Evolutionary conservation across 768 basidiomycete genomes (phyloP).

Genomic region (Leccinum subgranulosum): DNA sequence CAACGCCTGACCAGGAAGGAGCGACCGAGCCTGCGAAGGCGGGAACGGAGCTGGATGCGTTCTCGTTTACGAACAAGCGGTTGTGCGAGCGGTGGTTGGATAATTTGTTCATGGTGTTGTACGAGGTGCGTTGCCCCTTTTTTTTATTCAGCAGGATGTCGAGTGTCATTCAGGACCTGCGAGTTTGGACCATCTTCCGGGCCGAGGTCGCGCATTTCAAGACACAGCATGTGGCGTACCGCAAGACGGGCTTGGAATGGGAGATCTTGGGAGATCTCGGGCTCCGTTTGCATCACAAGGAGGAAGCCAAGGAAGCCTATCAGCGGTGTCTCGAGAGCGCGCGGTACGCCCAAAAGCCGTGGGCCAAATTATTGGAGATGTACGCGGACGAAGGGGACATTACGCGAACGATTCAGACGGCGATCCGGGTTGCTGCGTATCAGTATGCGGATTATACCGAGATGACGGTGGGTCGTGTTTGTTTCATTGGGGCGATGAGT

Average conservation of each 20-base stretch:
- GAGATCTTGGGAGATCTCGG: conserved; percentile 97
- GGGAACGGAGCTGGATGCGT: conserved; percentile 50
- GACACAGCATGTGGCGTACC: conserved; percentile 95
- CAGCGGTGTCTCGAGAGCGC: conserved; percentile 88
- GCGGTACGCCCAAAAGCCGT: conserved; percentile 87
- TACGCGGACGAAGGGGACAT: conserved; percentile 98
- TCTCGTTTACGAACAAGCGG: conserved; percentile 94
- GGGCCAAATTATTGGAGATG: conserved; percentile 91
- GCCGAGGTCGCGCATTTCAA: conserved; percentile 99
- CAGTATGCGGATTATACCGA: conserved; percentile 88
- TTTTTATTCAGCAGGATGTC: neutral
- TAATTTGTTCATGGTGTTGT: conserved; percentile 97
- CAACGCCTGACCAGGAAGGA: conserved; percentile 25
- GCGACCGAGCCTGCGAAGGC: conserved; percentile 13
- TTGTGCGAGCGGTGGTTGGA: conserved; percentile 98
- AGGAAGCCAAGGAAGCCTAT: conserved; percentile 97
- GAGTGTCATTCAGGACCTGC: conserved; percentile 58
- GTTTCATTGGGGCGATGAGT: neutral
- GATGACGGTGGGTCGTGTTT: conserved; percentile 63
- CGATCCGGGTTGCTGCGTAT: conserved; percentile 90
- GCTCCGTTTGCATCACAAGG: conserved; percentile 90
- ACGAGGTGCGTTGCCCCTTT: conserved; percentile 61
- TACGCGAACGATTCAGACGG: conserved; percentile 84
- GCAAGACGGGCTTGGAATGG: conserved; percentile 97
- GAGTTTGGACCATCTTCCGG: conserved; percentile 98